Conservation (phyloP, 495 filamentous ascomycete genomes). For the Darksidea phi region DNA sequence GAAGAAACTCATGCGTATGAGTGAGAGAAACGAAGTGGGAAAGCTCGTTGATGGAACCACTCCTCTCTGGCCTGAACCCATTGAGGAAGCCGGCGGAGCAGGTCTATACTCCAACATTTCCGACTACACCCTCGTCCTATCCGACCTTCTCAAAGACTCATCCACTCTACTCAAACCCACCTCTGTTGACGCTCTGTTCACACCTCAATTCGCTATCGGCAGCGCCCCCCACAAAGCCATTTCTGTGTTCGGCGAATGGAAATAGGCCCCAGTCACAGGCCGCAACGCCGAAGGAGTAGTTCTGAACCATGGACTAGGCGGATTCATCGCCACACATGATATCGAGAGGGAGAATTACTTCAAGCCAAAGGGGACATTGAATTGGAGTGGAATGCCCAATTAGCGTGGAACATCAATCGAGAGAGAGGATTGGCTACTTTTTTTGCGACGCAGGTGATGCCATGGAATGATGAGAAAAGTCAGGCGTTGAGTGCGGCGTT, state of each 20-base stretch:
- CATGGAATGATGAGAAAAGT: conserved; percentile 19
- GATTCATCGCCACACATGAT: conserved; percentile 16
- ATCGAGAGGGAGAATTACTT: conserved; percentile 17
- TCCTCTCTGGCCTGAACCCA: conserved; percentile 8
- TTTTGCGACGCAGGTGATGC: conserved; percentile 29
- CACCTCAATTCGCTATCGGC: conserved; percentile 14
- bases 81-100: conserved; percentile 20
- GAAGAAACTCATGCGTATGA: conserved; percentile 14
- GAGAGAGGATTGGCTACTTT: conserved; percentile 24
- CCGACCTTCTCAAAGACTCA: conserved; percentile 28
- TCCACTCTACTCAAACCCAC: conserved; percentile 15
- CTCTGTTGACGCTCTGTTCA: conserved; percentile 24
- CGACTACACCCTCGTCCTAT: conserved; percentile 30
- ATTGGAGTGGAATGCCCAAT: conserved; percentile 32
- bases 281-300: conserved; percentile 2
- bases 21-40: conserved; percentile 12
- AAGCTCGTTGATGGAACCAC: not conserved
- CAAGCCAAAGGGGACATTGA: conserved; percentile 32
- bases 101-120: conserved; percentile 19
- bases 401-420: conserved; percentile 28
- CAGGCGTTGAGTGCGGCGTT: conserved; percentile 3
- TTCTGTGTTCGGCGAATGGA: not conserved
- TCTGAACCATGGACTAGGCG: conserved; percentile 20
- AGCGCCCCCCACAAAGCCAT: conserved; percentile 2
- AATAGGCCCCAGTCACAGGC: conserved; percentile 5